Base-by-base conservation (phyloP, 306 rosid species). In the Lathyrus tuberosus region DNA sequence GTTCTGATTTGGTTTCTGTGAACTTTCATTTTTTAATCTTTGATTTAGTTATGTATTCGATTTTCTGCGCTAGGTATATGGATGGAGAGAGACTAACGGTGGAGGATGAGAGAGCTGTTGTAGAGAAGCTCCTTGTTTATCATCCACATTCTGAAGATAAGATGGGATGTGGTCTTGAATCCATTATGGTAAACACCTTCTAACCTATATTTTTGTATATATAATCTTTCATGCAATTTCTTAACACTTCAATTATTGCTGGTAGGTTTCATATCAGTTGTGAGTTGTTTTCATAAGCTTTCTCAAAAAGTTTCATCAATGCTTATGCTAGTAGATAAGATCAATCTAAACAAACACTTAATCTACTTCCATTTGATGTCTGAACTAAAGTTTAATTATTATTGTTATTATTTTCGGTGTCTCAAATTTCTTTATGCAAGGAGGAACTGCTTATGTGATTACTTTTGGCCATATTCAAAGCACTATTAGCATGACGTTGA, bases 131-230 rank as follows among this genome's bases (percentile, higher is more conserved):
- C 72, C 92, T 91, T 24, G 88, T 82, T 12, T 79, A 81, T 78
- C 97, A 91, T 87, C 97, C 97, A 6, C 88, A 81, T 30, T 83
- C 86, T 9, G 80, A 88, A 51, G 96, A 88, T 83, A 91, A 91
- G 88, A 85, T 94, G 79, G 99, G 96, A 17, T 83, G 92, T 38
- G 99, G 92, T 56, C 85, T 91, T 44, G 95, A 91, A 59, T 87
- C 89, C 63, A 82, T 94, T 43, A 91, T 88, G 97, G 99, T 90
- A 77, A 33, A 33, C 38, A 33, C 38, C 38, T 6, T 33, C 38
- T 1, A 33, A 33, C 38, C 38, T 33, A 33, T 33, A 6, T 33
- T 33, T 33, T 33, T 2, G 37, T 31, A 5, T 31, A 31, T 31
- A 24, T 31, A 31, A 31, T 31, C 37, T 31, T 31, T 31, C 37